Conservation (phyloP, 306 rosid genomes). For the Neltuma alba region DNA sequence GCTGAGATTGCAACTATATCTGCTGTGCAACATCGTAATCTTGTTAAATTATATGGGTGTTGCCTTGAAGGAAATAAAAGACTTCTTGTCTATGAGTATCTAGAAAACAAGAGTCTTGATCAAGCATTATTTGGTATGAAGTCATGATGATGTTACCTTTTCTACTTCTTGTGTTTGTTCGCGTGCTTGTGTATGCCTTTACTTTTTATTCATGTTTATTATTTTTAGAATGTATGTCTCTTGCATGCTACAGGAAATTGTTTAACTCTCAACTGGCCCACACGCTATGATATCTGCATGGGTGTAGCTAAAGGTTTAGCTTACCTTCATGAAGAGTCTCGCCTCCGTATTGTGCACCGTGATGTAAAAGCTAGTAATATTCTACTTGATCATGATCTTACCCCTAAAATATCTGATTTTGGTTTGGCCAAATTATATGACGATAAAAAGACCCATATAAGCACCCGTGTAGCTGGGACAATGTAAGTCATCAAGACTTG, state of each 20-base stretch:
- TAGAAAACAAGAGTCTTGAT: constrained; percentile 85
- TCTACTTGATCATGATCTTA: constrained; percentile 63
- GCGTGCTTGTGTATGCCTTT: background rate
- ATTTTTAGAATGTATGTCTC: background rate
- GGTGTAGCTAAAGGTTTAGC: constrained; percentile 82
- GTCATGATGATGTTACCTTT: background rate
- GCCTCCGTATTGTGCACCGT: constrained; percentile 71
- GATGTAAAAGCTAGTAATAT: constrained; percentile 89
- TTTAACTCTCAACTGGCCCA: constrained; percentile 61
- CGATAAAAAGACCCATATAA: constrained; percentile 77
- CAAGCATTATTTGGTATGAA: constrained; percentile 84
- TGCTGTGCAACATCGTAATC: constrained; percentile 82
- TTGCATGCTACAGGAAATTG: constrained; percentile 47
- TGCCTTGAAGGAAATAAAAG: constrained; percentile 70
- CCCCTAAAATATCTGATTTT: constrained; percentile 81
- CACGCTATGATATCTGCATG: constrained; percentile 70
- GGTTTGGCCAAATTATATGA: constrained; percentile 83
- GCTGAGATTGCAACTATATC: constrained; percentile 89
- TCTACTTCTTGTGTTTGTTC: background rate
- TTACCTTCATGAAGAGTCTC: constrained; percentile 79
- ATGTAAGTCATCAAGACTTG: constrained; percentile 48
- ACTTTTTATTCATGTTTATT: background rate
- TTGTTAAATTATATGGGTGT: constrained; percentile 76
- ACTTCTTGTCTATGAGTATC: constrained; percentile 85
- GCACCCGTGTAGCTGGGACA: constrained; percentile 81